These are phyloP conservation scores for Trichoderma sp. DNA, from an alignment of 2,329 filamentous ascomycete species.

Conservation along the genomic window DNA sequence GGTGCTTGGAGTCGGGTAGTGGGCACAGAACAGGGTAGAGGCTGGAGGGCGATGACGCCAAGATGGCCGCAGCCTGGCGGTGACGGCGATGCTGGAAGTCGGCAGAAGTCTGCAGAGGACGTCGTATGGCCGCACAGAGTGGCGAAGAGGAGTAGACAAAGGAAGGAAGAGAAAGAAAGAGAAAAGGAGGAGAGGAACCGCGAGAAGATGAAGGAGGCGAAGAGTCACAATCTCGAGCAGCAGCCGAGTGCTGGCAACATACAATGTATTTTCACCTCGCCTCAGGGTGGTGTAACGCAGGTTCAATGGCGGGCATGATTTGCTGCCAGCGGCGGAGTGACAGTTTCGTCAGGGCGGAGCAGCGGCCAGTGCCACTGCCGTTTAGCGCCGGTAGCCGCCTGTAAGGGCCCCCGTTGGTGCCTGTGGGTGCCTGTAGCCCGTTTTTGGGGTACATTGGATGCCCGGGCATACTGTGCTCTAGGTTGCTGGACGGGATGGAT, in stretches of 20 bases:
- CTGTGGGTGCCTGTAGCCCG: too few relatives aligned
- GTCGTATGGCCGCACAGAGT: conserved; percentile 1
- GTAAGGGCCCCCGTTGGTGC: too few relatives aligned
- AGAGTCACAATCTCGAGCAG: conserved; percentile 8
- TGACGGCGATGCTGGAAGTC: not conserved
- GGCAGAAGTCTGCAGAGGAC: not conserved
- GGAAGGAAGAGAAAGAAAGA: not conserved
- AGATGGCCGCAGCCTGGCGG: conserved; percentile 9
- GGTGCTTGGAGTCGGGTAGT: not conserved
- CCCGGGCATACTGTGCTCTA: too few relatives aligned
- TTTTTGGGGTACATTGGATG: too few relatives aligned
- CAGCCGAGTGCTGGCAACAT: conserved; percentile 4
- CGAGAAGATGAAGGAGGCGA: conserved; percentile 13
- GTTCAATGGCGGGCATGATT: not conserved
- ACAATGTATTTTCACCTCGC: not conserved
- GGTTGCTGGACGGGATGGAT: too few relatives aligned
- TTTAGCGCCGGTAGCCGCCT: not conserved
- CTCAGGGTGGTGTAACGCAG: too few relatives aligned
- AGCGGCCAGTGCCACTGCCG: too few relatives aligned
- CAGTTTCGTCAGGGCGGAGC: conserved; percentile 5
- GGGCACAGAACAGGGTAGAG: not conserved
- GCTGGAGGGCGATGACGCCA: not conserved
- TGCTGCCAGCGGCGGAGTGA: conserved; percentile 1
- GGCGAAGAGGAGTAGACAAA: conserved; percentile 2
- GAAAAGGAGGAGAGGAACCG: not conserved